A percentile compares a stretch with the other conserved stretches of the same genome.
These are phyloP conservation scores for Aquanectria penicillioides DNA, from an alignment of 2,329 filamentous ascomycete genomes.

Conservation along the genomic window DNA sequence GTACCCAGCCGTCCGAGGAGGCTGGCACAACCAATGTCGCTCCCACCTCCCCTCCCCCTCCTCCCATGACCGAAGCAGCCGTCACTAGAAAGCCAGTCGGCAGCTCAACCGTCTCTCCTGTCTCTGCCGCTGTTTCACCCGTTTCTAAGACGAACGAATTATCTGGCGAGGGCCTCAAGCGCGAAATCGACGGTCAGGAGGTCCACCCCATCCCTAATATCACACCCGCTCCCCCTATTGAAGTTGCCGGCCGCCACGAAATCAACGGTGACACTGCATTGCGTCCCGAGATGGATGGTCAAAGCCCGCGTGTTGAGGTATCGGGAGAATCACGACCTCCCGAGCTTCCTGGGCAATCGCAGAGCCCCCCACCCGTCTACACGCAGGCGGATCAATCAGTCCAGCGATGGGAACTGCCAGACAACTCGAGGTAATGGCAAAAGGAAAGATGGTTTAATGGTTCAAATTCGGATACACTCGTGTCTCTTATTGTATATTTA, in stretches of 20 bases:
- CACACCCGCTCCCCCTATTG: constrained; percentile 29
- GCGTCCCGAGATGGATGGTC: constrained; percentile 36
- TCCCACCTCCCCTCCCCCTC: background rate
- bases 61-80: constrained; percentile 23
- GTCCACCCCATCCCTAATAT: constrained; percentile 24
- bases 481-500: too few species aligned
- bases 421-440: constrained; percentile 27
- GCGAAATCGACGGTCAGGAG: constrained; percentile 30
- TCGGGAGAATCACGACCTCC: constrained; percentile 25
- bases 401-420: constrained; percentile 38
- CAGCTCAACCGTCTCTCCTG: constrained; percentile 29
- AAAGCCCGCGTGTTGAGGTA: constrained; percentile 30
- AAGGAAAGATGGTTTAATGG: too few species aligned
- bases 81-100: constrained; percentile 32
- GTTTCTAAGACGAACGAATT: constrained; percentile 34
- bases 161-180: constrained; percentile 23
- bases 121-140: constrained; percentile 32
- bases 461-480: too few species aligned
- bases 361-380: constrained; percentile 28
- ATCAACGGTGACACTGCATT: constrained; percentile 27
- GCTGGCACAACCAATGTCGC: constrained; percentile 5
- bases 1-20: constrained; percentile 26
- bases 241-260: constrained; percentile 35
- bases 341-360: constrained; percentile 27
- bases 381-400: constrained; percentile 4